Base-by-base conservation (phyloP, 176 grass and related monocot species). In the Tillandsia fasciculata region DNA sequence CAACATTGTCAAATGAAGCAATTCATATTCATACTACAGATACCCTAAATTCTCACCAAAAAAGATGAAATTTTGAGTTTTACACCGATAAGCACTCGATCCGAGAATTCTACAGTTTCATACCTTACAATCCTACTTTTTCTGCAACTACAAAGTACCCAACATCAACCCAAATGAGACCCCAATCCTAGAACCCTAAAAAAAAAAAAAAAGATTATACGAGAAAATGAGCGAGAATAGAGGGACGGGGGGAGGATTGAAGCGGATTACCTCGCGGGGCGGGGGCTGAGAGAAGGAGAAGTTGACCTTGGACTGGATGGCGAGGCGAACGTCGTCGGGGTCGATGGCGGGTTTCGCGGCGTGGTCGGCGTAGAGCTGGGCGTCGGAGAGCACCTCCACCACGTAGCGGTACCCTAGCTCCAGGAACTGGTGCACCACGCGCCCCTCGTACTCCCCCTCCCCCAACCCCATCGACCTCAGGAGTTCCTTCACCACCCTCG, bases 211-310 rank as follows among this genome's bases (percentile, higher is more conserved):
- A 20, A 20, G 75, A 8, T 17, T 65, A 74, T 28, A 49, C 3
- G 1, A 10, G 0, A 65, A 64, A 65, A 20, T 0, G 15, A 48
- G 8, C 22, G 64, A 52, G 48, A 66, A 22, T 3, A 17, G 9
- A 28, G 58, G 4, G 9, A 48, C 2, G 9, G 27, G 50, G 63
- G 52, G 70, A 28, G 56, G 57, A 48, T 8, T 11, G 50, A 64
- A 28, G 67, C 68, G 52, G 11, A 50, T 18, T 87, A 99, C 90
- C 95, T 99, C 95, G 68, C 95, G 90, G 71, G 95, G 87, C 70
- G 95, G 95, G 20, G 95, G 95, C 80, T 99, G 95, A 51, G 95
- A 99, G 78, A 94, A 99, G 74, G 90, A 94, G 81, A 85, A 90
- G 64, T 99, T 99, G 77, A 93, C 90, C 83, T 93, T 99, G 74